Evolutionary conservation across 106 monocot species (phyloP), one percentile per base, ranked within the genome.

Genomic region (Dendrobium nobile): DNA sequence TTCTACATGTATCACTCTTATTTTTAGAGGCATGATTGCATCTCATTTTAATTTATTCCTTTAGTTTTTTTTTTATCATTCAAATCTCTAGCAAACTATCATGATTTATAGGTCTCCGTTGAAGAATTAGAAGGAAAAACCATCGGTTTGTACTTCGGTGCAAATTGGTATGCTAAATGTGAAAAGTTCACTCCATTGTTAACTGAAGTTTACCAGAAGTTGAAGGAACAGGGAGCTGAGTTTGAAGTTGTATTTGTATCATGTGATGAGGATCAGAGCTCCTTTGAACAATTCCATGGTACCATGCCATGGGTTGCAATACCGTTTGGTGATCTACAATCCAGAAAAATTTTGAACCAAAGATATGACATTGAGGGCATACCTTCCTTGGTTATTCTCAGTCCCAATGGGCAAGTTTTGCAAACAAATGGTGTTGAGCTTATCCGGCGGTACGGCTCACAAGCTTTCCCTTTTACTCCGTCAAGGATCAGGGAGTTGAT

Each of bases 241-340:
- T 87, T 90, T 18, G 90, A 90, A 44, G 80, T 90, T 19, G 79
- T 90, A 13, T 87, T 83, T 16, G 83, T 90, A 10, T 90, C 90
- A 1, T 90, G 85, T 11, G 90, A 90, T 48, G 90, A 90, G 79
- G 78, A 87, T 64, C 85, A 85, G 48, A 20, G 56, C 1, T 87
- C 87, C 9, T 90, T 90, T 22, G 87, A 87, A 9, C 56, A 41
- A 78, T 90, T 90, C 83, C 85, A 90, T 45, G 7, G 81, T 43
- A 51, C 81, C 19, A 90, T 90, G 90, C 90, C 80, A 22, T 90
- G 90, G 90, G 81, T 79, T 13, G 85, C 90, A n/a, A 74, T 90
- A 40, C 87, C 90, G 9, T 90, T 81, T 47, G 19, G 16, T 48
- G 85, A 90, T 67, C 37, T 90, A 9, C 77, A 77, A 4, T 81